Evolutionary conservation across 108 stramenopile genomes (phyloP), one percentile per base, ranked within the genome.

Genomic region (Skeletonema potamos): DNA sequence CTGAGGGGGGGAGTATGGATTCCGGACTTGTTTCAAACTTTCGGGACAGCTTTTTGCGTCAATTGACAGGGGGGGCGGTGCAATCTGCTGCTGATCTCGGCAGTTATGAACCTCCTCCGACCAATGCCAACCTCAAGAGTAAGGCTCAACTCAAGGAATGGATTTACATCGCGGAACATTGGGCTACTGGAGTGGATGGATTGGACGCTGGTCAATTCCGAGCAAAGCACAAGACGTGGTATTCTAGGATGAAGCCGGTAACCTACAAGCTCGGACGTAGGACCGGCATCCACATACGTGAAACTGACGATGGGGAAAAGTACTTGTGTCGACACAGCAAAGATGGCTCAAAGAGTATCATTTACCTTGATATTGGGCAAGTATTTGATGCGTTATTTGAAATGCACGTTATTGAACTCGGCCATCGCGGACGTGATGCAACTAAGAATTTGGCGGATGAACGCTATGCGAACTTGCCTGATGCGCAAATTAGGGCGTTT

Each of bases 341-440:
- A 51, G 72, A 68, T 17, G 79, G 79, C 27, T 43, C 56, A 36
- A 74, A 61, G 24, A 73, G 72, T 27, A 63, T 74, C 9, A 29
- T 68, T n/a, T 81, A 81, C 44, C 58, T 81, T 18, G 67, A 62
- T 2, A 34, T 81, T 34, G 65, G 56, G 0, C 37, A 24, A 28
- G 48, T 79, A 28, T 81, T 74, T 54, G 79, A 81, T 59, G 79
- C 79, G 2, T 58, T 81, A 32, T 81, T 81, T 59, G 64, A 81
- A 63, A 73, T 81, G 15, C 79, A 81, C 36, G 51, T 44, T 1
- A 24, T 81, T 12, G 79, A 73, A 43, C 36, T 74, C 2, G 51
- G 29, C 22, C 79, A 81, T 55, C 79, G 72, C 12, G 72, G 73
- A 43, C 41, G 79, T 20, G 79, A 81, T 65, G 73, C 73, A 11